Evolutionary conservation across 75 land plant species (phyloP).

Genomic region (Azolla pinnata): DNA sequence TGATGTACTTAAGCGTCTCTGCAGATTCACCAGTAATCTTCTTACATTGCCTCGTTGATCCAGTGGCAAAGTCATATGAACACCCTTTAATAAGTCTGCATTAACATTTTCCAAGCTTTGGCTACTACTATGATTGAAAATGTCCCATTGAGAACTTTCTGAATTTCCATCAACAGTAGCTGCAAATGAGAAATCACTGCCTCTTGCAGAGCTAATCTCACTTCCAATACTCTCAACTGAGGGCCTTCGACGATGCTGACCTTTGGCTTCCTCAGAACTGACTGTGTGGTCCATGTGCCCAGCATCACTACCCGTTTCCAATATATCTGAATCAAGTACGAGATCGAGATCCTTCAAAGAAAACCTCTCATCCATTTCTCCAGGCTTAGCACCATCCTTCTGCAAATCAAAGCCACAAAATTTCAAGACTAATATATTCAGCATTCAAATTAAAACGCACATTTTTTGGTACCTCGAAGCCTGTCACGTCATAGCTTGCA

Average conservation of each 20-base stretch:
- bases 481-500: conserved; percentile 38
- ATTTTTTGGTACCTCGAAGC: conserved; percentile 44
- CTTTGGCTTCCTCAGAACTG: not conserved
- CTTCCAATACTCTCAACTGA: conserved; percentile 69
- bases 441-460: conserved; percentile 23
- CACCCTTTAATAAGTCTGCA: conserved; percentile 34
- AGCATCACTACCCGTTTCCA: too few species aligned
- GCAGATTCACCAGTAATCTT: conserved; percentile 48
- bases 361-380: too few species aligned
- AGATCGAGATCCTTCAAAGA: too few species aligned
- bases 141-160: conserved; percentile 19
- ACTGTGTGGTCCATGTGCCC: too few species aligned
- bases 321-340: too few species aligned
- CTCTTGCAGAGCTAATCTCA: conserved; percentile 60
- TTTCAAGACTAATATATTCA: too few species aligned
- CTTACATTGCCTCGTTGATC: conserved; percentile 67
- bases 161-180: conserved; percentile 31
- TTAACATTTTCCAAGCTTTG: conserved; percentile 14
- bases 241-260: conserved; percentile 53
- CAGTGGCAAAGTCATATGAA: conserved; percentile 46
- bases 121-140: conserved; percentile 5
- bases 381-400: too few species aligned
- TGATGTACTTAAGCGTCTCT: conserved; percentile 51
- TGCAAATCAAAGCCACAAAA: too few species aligned
- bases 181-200: conserved; percentile 60